Evolutionary conservation across 2,329 filamentous ascomycete species (phyloP), one percentile per base, ranked within the genome.

Genomic region (Xylaria sp.): DNA sequence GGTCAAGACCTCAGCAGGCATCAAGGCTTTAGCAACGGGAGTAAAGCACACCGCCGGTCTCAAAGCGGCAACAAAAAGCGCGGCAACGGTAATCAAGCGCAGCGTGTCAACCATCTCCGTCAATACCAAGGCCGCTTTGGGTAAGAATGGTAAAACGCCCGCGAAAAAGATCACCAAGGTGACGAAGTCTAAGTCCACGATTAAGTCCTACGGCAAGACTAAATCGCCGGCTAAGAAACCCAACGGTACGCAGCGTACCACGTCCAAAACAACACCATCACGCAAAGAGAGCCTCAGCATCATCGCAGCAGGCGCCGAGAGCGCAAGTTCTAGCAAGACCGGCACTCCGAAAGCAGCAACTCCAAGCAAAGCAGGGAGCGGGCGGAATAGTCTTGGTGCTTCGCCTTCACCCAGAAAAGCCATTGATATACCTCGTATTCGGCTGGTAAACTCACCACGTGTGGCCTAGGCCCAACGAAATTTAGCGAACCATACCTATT

Each of bases 91-190:
- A 47, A 74, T 83, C 65, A 84, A 82, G 77, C 79, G 79, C 64
- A 79, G 75, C 36, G 76, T 81, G 17, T 80, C 80, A 21, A 80
- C 74, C 61, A 79, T 83, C 59, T 80, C 81, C 24, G 77, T 81
- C 21, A 80, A 75, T 55, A 73, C 79, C n/a, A 79, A 79, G 69
- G 73, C 77, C 1, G 73, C 75, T 34, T 61, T 75, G 0, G 72
- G 73, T n/a, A 70, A 72, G 39, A 70, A 71, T 27, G 74, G 55
- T 12, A 77, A 71, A 68, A 68, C 30, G 54, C 66, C 30, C 69
- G 67, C 51, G n/a, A 57, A 67, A 19, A 75, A 78, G 65, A 68
- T 69, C 42, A 48, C 74, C 30, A 71, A 74, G 24, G 66, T 75
- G 48, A 67, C 73, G 62, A 78, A 76, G 64, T 74, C 77, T 0